These are phyloP conservation scores for Neurospora discreta DNA, from an alignment of 495 filamentous ascomycete species.

Conservation along the genomic window DNA sequence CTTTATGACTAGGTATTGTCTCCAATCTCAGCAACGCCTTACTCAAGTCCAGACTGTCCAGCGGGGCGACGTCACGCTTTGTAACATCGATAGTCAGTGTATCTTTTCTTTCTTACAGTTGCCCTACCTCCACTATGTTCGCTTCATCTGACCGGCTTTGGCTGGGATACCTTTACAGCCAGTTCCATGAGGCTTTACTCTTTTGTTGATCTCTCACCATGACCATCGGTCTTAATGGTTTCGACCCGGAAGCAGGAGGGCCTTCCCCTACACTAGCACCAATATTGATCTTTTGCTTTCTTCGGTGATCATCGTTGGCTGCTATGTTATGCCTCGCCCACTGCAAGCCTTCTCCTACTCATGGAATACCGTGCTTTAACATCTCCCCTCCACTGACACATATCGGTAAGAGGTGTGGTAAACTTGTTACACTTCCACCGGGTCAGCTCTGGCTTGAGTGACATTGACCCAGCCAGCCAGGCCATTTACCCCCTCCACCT, in stretches of 20 bases:
- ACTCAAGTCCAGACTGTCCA: background rate
- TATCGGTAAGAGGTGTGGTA: background rate
- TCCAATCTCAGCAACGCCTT: background rate
- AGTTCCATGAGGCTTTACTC: background rate
- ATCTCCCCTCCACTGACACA: background rate
- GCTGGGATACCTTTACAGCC: background rate
- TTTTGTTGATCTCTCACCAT: background rate
- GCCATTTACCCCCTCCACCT: background rate
- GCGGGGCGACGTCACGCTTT: background rate
- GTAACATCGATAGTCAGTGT: background rate
- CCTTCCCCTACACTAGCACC: background rate
- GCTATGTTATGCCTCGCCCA: too few species aligned
- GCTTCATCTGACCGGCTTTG: background rate
- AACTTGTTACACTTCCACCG: background rate
- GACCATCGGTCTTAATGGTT: background rate
- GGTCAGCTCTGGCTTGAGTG: background rate
- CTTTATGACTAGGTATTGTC: background rate
- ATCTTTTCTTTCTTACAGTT: background rate
- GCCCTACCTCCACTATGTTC: background rate
- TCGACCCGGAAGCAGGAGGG: constrained; percentile 8
- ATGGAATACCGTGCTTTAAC: too few species aligned
- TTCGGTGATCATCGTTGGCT: background rate
- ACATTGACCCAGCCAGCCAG: background rate
- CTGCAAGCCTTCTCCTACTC: background rate
- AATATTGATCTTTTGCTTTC: background rate